These are phyloP conservation scores for Diaporthe sp. DNA, from an alignment of 2,329 filamentous ascomycete species.

Conservation along the genomic window DNA sequence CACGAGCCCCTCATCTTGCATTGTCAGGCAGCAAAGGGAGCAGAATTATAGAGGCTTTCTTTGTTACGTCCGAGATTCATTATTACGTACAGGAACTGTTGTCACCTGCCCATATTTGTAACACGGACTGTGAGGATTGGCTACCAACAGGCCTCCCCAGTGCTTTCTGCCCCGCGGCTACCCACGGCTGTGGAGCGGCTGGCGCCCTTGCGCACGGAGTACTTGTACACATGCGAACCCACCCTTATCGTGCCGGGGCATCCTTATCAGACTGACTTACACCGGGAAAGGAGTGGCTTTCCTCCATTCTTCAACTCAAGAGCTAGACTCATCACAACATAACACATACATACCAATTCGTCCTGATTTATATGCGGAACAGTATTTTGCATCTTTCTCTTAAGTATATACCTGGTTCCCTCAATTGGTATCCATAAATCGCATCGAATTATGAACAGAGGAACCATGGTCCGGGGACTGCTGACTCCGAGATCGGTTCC, in stretches of 20 bases:
- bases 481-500: slow-evolving; percentile 37
- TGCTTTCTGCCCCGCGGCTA: slow-evolving; percentile 28
- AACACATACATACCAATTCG: neutral
- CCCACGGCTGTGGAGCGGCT: slow-evolving; percentile 31
- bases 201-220: slow-evolving; percentile 5
- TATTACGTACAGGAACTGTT: slow-evolving; percentile 34
- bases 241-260: slow-evolving; percentile 31
- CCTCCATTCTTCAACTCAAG: slow-evolving; percentile 7
- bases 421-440: neutral
- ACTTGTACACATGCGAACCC: slow-evolving; percentile 8
- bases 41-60: neutral
- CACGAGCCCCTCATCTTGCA: slow-evolving; percentile 1
- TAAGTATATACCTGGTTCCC: neutral
- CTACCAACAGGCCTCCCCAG: neutral
- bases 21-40: neutral
- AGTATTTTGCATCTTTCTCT: too few relatives aligned
- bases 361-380: neutral
- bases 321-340: slow-evolving; percentile 12
- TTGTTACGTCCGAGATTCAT: slow-evolving; percentile 22
- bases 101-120: slow-evolving; percentile 31
- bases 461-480: slow-evolving; percentile 28
- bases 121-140: neutral
- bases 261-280: slow-evolving; percentile 19
- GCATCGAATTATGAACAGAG: slow-evolving; percentile 32
- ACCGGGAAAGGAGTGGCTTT: slow-evolving; percentile 12